Conservation (phyloP, 371 early-diverging fungal species). For the Saksenaea vasiformis region DNA sequence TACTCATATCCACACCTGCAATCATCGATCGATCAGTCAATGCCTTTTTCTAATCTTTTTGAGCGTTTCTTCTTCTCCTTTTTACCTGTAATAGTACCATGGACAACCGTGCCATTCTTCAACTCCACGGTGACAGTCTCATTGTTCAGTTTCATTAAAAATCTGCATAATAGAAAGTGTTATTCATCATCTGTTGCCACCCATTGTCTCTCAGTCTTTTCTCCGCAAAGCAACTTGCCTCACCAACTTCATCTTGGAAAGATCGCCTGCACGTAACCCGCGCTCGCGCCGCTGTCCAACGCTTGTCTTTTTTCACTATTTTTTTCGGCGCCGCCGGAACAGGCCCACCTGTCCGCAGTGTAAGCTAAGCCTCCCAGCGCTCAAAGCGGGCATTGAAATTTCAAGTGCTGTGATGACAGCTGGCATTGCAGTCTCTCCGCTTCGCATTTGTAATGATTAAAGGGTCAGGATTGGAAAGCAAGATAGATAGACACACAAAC, state of each 20-base stretch:
- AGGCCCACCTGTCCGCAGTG: background rate
- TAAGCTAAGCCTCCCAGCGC: background rate
- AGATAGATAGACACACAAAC: no score
- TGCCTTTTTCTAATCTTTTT: background rate
- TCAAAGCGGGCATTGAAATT: background rate
- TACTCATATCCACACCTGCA: slow-evolving; percentile 94
- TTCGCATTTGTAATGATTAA: no score
- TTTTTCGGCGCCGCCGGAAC: background rate
- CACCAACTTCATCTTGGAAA: slow-evolving; percentile 4
- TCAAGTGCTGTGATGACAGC: background rate
- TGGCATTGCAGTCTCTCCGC: no score
- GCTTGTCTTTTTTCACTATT: background rate
- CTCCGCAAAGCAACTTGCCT: background rate
- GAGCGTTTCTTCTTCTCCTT: slow-evolving; percentile 12
- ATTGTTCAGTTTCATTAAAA: slow-evolving; percentile 93
- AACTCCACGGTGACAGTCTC: slow-evolving; percentile 96
- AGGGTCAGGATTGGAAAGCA: no score
- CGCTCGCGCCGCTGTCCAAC: background rate
- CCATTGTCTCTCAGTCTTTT: background rate
- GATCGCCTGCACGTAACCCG: background rate
- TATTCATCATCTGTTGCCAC: background rate
- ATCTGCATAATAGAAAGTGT: slow-evolving; percentile 51
- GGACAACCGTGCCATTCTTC: slow-evolving; percentile 93
- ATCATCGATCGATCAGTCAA: background rate
- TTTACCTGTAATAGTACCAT: slow-evolving; percentile 91